phyloP scores from a whole-genome alignment of 805 yeast genomes.

The Pichia sporocuriosa region DNA sequence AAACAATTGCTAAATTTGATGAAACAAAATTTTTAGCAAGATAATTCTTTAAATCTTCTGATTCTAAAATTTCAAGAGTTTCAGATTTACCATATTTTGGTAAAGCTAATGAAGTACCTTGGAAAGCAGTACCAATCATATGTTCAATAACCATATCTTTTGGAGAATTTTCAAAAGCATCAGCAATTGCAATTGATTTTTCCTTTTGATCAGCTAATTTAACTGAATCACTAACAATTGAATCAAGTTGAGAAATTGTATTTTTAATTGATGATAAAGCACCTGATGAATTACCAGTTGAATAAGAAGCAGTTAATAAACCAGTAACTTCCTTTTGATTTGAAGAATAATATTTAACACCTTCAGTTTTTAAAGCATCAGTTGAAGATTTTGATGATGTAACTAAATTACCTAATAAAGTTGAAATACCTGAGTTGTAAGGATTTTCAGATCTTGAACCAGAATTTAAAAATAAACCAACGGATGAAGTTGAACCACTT shows the following conservation, averaged over 20 bases:
- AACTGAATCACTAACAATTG: constrained; percentile 36
- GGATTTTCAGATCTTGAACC: constrained; percentile 78
- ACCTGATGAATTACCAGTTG: constrained; percentile 44
- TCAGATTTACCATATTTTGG: constrained; percentile 74
- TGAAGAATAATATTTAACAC: constrained; percentile 49
- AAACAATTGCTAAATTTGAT: constrained; percentile 61
- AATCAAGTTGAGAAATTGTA: constrained; percentile 32
- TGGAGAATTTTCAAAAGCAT: constrained; percentile 49
- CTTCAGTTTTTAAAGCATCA: constrained; percentile 37
- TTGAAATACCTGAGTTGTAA: constrained; percentile 76
- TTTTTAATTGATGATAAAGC: constrained; percentile 49
- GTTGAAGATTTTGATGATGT: constrained; percentile 27
- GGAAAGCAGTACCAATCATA: constrained; percentile 79
- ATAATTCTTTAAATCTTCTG: constrained; percentile 52
- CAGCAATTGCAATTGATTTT: constrained; percentile 44
- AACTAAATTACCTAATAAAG: constrained; percentile 50
- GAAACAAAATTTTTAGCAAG: constrained; percentile 50
- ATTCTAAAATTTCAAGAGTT: constrained; percentile 49
- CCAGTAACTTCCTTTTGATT: constrained; percentile 64
- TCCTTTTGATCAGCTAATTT: constrained; percentile 31
- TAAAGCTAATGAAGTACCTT: constrained; percentile 72
- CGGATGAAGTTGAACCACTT: constrained; percentile 45
- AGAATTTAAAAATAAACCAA: constrained; percentile 67
- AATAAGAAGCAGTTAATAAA: constrained; percentile 50
- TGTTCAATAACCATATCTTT: constrained; percentile 61